Percentiles rank a stretch among this genome's conserved stretches.
These are phyloP conservation scores for Cornus kousa DNA, from an alignment of 148 eudicot genomes.

Conservation along the genomic window DNA sequence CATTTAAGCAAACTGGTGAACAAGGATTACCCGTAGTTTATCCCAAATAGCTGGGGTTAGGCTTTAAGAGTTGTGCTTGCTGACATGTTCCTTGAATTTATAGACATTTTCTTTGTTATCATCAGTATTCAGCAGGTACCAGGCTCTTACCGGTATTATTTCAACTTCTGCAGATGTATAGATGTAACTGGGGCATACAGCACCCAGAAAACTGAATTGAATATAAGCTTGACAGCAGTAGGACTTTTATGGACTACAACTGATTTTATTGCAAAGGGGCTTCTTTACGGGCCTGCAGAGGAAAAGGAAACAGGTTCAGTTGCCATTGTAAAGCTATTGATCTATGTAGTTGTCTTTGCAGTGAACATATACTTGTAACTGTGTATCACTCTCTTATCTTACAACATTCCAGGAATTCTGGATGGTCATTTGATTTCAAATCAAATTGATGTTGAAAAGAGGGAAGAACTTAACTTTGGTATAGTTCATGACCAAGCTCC, in stretches of 20 bases:
- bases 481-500: conserved; percentile 38
- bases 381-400: background rate
- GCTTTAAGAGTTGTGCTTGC: background rate
- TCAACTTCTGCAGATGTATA: conserved; percentile 59
- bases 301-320: conserved; percentile 44
- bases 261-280: conserved; percentile 90
- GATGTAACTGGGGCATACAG: conserved; percentile 96
- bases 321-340: background rate
- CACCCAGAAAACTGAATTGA: conserved; percentile 89
- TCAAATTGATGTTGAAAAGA: conserved; percentile 31
- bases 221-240: conserved; percentile 93
- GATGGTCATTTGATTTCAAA: conserved; percentile 23
- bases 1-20: background rate
- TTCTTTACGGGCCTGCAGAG: conserved; percentile 32
- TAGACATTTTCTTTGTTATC: background rate
- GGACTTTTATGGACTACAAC: conserved; percentile 96
- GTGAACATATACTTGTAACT: conserved; percentile 1
- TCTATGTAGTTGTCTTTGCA: background rate
- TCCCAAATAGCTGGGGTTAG: conserved; percentile 3
- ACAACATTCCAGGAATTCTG: conserved; percentile 21
- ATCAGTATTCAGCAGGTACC: background rate
- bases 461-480: conserved; percentile 23
- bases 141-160: background rate
- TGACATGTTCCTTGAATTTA: background rate
- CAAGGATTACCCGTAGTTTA: background rate